These are phyloP conservation scores for Globisporangium parvum DNA, from an alignment of 352 stramenopile species.

Conservation along the genomic window DNA sequence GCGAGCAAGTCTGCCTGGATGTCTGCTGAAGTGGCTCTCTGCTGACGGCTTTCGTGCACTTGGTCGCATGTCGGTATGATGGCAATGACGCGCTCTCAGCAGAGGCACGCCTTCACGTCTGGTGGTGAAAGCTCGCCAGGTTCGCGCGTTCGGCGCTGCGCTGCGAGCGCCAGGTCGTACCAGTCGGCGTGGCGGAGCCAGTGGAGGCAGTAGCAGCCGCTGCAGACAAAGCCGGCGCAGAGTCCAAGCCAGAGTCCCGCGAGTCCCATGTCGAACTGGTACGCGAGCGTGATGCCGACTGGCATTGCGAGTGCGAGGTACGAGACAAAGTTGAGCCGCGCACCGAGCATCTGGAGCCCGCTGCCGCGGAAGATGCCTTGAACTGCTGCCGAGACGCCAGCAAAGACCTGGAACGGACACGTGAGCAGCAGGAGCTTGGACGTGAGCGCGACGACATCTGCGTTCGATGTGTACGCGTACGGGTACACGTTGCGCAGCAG, in stretches of 20 bases:
- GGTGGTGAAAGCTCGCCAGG: constrained; percentile 21
- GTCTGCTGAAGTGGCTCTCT: no score
- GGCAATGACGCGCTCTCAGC: constrained; percentile 6
- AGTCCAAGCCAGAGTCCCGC: constrained; percentile 82
- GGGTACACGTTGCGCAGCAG: constrained; percentile 43
- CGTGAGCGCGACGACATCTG: constrained; percentile 40
- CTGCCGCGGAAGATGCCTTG: constrained; percentile 81
- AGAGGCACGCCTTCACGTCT: constrained; percentile 16
- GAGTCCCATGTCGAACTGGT: constrained; percentile 53
- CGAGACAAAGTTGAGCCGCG: constrained; percentile 80
- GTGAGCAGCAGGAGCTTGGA: constrained; percentile 61
- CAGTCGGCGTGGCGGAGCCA: constrained; percentile 74
- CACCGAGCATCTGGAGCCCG: constrained; percentile 74
- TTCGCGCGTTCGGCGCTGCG: constrained; percentile 46
- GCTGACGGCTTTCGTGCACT: no score
- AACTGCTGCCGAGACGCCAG: constrained; percentile 54
- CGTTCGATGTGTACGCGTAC: constrained; percentile 58
- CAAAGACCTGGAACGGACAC: constrained; percentile 79
- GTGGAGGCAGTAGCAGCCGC: constrained; percentile 60
- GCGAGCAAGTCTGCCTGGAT: no score
- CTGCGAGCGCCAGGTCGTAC: constrained; percentile 53
- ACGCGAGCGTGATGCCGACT: constrained; percentile 63
- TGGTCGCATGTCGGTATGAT: no score
- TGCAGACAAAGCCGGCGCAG: constrained; percentile 50
- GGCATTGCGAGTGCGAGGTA: constrained; percentile 83